Evolutionary conservation across 2,329 filamentous ascomycete species (phyloP).

Genomic region (Colletotrichum ledebouriae): DNA sequence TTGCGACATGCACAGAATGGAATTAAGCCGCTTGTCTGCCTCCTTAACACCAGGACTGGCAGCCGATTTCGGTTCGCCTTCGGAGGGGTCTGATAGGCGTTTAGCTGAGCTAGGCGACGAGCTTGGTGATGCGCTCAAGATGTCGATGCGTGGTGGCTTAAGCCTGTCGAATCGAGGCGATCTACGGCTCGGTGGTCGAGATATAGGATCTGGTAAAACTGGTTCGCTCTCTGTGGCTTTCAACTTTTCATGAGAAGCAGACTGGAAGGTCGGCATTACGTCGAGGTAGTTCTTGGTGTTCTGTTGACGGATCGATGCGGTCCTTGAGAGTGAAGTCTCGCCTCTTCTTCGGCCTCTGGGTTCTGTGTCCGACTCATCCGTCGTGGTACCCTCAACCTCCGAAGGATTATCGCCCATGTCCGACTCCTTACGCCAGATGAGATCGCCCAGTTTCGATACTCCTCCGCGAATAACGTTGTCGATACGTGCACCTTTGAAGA

Average conservation of each 20-base stretch:
- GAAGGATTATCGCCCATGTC: slow-evolving; percentile 47
- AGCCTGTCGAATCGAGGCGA: slow-evolving; percentile 62
- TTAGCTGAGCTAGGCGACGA: slow-evolving; percentile 50
- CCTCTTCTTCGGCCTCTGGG: slow-evolving; percentile 54
- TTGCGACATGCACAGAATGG: slow-evolving; percentile 48
- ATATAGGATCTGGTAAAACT: slow-evolving; percentile 4
- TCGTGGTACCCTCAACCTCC: slow-evolving; percentile 56
- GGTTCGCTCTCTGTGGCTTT: slow-evolving; percentile 27
- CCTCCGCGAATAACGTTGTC: slow-evolving; percentile 77
- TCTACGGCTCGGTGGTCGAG: slow-evolving; percentile 53
- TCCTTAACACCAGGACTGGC: slow-evolving; percentile 49
- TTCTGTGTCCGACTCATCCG: slow-evolving; percentile 65
- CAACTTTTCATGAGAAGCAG: slow-evolving; percentile 46
- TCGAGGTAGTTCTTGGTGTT: slow-evolving; percentile 63
- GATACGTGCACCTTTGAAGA: slow-evolving; percentile 83
- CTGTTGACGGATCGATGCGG: slow-evolving; percentile 45
- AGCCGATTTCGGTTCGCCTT: slow-evolving; percentile 53
- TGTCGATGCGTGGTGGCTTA: slow-evolving; percentile 64
- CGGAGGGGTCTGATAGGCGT: slow-evolving; percentile 54
- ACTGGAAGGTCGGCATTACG: slow-evolving; percentile 64
- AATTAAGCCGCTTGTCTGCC: slow-evolving; percentile 54
- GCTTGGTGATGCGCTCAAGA: slow-evolving; percentile 57
- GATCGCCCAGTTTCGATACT: slow-evolving; percentile 68
- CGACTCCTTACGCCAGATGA: slow-evolving; percentile 68
- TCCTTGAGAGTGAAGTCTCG: slow-evolving; percentile 45